Evolutionary conservation across 2,329 filamentous ascomycete genomes (phyloP), one percentile per base, ranked within the genome.

Genomic region (Penicillium sumatraense): DNA sequence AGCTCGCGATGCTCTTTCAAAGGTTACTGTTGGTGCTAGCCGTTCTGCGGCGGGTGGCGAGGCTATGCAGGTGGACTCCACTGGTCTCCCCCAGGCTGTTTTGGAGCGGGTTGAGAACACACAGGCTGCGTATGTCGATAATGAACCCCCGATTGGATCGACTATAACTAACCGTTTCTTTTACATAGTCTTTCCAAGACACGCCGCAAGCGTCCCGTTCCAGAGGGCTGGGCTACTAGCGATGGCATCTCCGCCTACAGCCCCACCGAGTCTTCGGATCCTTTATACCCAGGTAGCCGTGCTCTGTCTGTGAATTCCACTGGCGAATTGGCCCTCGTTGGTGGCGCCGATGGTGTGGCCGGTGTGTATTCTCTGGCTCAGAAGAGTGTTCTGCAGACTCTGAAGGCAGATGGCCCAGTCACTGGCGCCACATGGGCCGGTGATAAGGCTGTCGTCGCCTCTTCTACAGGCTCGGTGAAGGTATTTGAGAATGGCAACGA

Each of bases 1-100:
- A 74, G 93, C 95, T 42, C 84, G 93, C 62, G 89, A 95, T 75
- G 91, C 95, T 13, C 79, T 99, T 49, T 91, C 91, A 31, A 91
- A 90, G 71, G 84, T 98, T 13, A 90, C 90, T 2, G 86, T 97
- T 41, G 86, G 86, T 23, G 81, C 81, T 24, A 78, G 78, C 42
- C 77, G 53, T 74, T 73, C 59, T 74, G 76, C 53, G 76, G 64
- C 63, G 10, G 83, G 85, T 65, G 90, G 88, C 24, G 95, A 98
- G 72, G 88, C 89, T 16, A 99, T 99, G 95, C 90, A 95, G 63
- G 87, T 99, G 16, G 95, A 99, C 72, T 86, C 83, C 51, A 86
- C 92, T 65, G 86, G 84, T 21, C 80, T 99, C 27, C 87, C 93
- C 2, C 87, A 89, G 41, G 83, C 83, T 13, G 79, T 97, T 46